Percentiles rank a stretch among this genome's conserved stretches.
Conservation (phyloP, 768 basidiomycete genomes). For the Psilocybe cyanescens region DNA sequence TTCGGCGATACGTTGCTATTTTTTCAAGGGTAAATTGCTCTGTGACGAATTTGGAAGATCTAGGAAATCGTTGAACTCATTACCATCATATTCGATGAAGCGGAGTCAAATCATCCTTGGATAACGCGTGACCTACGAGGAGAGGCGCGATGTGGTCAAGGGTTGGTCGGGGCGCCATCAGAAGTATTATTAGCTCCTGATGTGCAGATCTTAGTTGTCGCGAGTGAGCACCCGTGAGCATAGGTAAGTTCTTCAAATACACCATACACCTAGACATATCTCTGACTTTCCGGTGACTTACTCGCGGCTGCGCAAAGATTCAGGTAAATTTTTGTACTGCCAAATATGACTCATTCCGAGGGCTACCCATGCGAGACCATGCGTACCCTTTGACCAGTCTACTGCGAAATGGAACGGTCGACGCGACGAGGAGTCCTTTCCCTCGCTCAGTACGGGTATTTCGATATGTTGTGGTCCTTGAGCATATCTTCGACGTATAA, state of each 20-base stretch:
- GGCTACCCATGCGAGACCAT: constrained; percentile 9
- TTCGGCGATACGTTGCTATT: too few relatives aligned
- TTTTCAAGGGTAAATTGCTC: too few relatives aligned
- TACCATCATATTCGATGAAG: too few relatives aligned
- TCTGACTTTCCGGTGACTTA: constrained; percentile 1
- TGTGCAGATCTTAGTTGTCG: not conserved
- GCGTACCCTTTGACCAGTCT: not conserved
- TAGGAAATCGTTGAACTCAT: too few relatives aligned
- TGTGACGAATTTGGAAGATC: too few relatives aligned
- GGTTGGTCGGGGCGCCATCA: not conserved
- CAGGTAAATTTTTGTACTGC: not conserved
- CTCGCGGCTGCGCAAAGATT: not conserved
- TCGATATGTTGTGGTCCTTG: not conserved
- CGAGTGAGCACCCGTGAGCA: not conserved
- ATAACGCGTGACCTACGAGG: too few relatives aligned
- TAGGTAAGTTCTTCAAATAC: not conserved
- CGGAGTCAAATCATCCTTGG: too few relatives aligned
- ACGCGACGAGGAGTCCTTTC: not conserved
- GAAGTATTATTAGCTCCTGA: not conserved
- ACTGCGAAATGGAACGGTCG: not conserved
- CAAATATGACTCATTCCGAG: constrained; percentile 9
- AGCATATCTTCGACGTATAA: constrained; percentile 1
- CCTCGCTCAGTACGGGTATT: not conserved
- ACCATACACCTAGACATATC: not conserved
- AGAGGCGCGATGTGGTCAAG: too few relatives aligned